Base-by-base conservation (phyloP, 495 filamentous ascomycete genomes). In the Neurospora sp. region DNA sequence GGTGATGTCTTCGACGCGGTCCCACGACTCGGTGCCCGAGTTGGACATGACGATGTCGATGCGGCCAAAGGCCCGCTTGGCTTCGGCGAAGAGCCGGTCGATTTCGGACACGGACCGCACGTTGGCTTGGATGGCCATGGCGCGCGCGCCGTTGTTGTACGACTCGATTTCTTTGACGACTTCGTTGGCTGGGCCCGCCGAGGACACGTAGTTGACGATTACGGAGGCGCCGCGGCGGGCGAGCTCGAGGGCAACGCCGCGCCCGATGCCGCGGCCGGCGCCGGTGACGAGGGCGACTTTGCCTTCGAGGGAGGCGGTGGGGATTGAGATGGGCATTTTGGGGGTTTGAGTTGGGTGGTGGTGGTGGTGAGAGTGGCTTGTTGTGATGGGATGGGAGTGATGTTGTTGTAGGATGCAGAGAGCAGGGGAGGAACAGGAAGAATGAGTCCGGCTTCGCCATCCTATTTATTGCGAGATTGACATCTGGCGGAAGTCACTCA, bases 41-140 rank as follows among this genome's bases (percentile, higher is more conserved):
- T 92, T 92, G 75, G 86, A 89, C 81, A 90, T 89, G 68, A 94
- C 92, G 71, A 95, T 92, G 80, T 94, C 88, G 76, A 95, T 81
- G 71, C 86, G 86, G 71, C 91, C 91, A 71, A 93, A 94, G 59
- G 86, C 83, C 70, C 82, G 81, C 73, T 92, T 87, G 10, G 90
- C 87, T 69, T 88, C 84, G 2, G 81, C 78, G 79, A 93, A 92
- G 6, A 94, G 84, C 14, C 81, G 79, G 35, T 83, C 81, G 76
- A 93, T 91, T 72, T 93, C 89, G 44, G 86, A 78, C 31, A 91
- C 84, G 61, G 89, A 85, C 74, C 88, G 88, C 39, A 96, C 86
- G 79, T 96, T 91, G 72, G 93, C 93, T 79, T 93, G 87, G 81
- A 97, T 88, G 46, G 91, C 87, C 22, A 88, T 83, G 20, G 89